These are phyloP conservation scores for Fusarium armeniacum DNA, from an alignment of 2,329 filamentous ascomycete genomes.

Conservation along the genomic window DNA sequence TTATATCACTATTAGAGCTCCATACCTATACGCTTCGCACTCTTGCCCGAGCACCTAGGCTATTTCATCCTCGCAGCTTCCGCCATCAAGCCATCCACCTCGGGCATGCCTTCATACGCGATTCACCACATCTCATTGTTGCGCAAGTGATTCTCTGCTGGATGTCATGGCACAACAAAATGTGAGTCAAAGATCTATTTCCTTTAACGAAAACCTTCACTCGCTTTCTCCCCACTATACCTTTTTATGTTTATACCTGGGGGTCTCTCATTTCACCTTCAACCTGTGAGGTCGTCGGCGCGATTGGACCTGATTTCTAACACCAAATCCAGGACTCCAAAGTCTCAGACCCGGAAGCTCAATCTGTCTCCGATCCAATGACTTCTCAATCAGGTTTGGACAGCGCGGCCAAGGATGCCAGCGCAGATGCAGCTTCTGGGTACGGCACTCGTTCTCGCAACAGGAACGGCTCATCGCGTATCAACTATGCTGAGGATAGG, in stretches of 20 bases:
- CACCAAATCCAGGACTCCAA: slow-evolving; percentile 53
- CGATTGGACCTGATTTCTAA: slow-evolving; percentile 44
- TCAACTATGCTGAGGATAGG: slow-evolving; percentile 95
- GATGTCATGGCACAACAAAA: slow-evolving; percentile 58
- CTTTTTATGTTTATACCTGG: slow-evolving; percentile 30
- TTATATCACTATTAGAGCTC: neutral
- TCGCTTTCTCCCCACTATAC: slow-evolving; percentile 33
- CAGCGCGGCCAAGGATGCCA: slow-evolving; percentile 63
- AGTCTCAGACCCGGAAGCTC: slow-evolving; percentile 53
- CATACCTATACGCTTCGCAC: slow-evolving; percentile 8
- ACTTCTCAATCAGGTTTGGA: slow-evolving; percentile 64
- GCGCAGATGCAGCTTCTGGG: slow-evolving; percentile 70
- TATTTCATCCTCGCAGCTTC: slow-evolving; percentile 39
- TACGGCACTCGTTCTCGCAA: slow-evolving; percentile 97
- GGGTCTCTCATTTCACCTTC: slow-evolving; percentile 26
- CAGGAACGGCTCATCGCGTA: slow-evolving; percentile 81
- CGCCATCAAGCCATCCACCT: slow-evolving; percentile 46
- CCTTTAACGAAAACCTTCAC: slow-evolving; percentile 37
- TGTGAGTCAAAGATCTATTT: slow-evolving; percentile 50
- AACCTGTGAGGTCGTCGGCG: slow-evolving; percentile 41
- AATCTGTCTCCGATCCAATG: slow-evolving; percentile 58
- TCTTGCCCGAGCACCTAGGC: slow-evolving; percentile 17
- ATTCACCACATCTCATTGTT: slow-evolving; percentile 53
- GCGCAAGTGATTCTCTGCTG: slow-evolving; percentile 54
- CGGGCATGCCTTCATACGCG: slow-evolving; percentile 53